Evolutionary conservation across 2,329 filamentous ascomycete genomes (phyloP), one percentile per base, ranked within the genome.

Genomic region (Anthostomella pinea): DNA sequence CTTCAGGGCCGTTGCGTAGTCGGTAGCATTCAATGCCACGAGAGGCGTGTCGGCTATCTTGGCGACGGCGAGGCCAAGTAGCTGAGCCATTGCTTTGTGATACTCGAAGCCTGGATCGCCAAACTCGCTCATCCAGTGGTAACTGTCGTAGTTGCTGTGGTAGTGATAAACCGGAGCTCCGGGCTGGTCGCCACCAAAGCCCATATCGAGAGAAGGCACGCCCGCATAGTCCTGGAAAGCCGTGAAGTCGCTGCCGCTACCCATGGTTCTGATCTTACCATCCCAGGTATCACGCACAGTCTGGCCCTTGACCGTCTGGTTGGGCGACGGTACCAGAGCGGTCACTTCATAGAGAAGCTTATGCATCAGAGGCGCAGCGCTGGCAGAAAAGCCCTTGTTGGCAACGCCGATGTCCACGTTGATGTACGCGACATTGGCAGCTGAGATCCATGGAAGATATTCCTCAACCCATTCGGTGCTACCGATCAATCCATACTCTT

Each of bases 401-500:
- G 69, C 59, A 3, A 83, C 75, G 19, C 83, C 86, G 5, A 88
- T 80, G 51, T 95, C 90, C 38, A 95, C 79, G 59, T 95, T 95
- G 45, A 95, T 64, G 55, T 95, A 95, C 8, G 87, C 87, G 11
- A 95, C 76, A 38, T 81, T 84, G 25, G 84, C 73, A 4, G 72
- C 71, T 3, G 74, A 72, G 9, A 95, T 74, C 88, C 88, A 95
- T 0, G 86, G 83, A 0, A 94, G 64, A 52, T 87, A 87, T 49
- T 95, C 87, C 57, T 95, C 89, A 0, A 95, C 87, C 88, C 89
- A 95, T 57, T 95, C 90, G 0, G 90, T 95, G 35, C 83, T 88
- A 4, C 90, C 90, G 10, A 95, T 63, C 5, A 95, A 73, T 1
- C 85, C 87, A 49, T 95, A 95, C 62, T 95, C 89, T 63, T 88